Percentiles rank a stretch among this genome's conserved stretches.
Conservation (phyloP, 1,284 basidiomycete genomes). For the Malassezia slooffiae region DNA sequence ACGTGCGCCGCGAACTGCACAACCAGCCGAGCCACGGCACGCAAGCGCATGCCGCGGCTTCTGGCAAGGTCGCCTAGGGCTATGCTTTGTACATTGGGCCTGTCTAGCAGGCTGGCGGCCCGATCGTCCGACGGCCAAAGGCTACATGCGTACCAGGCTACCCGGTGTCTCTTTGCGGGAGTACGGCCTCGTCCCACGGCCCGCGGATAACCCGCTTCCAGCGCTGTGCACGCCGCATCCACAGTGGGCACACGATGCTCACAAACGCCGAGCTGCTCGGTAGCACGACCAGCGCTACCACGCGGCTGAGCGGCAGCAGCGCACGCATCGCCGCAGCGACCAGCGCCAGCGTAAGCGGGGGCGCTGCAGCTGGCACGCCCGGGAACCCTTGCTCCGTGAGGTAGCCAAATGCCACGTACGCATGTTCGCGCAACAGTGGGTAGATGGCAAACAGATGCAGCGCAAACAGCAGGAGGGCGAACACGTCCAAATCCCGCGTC, state of each 20-base stretch:
- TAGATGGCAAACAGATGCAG: conserved; percentile 42
- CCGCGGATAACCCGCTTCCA: conserved; percentile 16
- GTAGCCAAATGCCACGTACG: conserved; percentile 1
- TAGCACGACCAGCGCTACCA: conserved; percentile 2
- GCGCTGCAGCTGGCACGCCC: conserved; percentile 3
- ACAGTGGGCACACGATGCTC: conserved; percentile 6
- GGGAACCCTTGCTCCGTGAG: neutral
- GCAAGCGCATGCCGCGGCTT: conserved; percentile 3
- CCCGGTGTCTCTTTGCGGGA: no score
- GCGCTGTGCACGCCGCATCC: conserved; percentile 11
- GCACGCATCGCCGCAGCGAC: neutral
- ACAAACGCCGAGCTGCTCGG: conserved; percentile 3
- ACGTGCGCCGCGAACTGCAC: conserved; percentile 26
- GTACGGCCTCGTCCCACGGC: conserved; percentile 17
- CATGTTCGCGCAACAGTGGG: conserved; percentile 10
- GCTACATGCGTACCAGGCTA: no score
- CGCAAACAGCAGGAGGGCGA: conserved; percentile 76
- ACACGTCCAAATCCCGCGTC: conserved; percentile 70
- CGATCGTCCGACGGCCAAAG: no score
- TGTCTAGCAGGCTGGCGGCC: no score
- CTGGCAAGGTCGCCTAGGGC: no score
- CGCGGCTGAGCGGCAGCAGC: conserved; percentile 1
- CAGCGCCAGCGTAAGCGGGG: conserved; percentile 1
- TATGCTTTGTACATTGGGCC: no score
- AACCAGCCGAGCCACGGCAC: conserved; percentile 22